A percentile compares a stretch with the other conserved stretches of the same genome.
Conservation (phyloP, 2,329 filamentous ascomycete species). For the Xylariaceae sp. region DNA sequence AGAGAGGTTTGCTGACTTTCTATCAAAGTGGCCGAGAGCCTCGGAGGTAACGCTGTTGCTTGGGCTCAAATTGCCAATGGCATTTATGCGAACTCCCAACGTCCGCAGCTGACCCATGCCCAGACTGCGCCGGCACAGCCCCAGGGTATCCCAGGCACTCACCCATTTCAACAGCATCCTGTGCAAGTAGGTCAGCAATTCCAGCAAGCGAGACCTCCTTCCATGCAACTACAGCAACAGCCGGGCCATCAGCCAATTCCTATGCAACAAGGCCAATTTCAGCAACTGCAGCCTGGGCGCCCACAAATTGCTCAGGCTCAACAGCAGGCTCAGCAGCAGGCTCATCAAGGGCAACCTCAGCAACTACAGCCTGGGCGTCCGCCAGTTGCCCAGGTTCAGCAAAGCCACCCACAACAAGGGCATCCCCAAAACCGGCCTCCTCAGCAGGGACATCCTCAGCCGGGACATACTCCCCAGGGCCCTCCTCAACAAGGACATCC, state of each 20-base stretch:
- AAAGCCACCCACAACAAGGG: not conserved
- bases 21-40: conserved; percentile 17
- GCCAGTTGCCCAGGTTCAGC: not conserved
- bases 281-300: conserved; percentile 4
- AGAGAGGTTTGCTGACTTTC: no score
- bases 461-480: not conserved
- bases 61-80: conserved; percentile 13
- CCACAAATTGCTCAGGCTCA: conserved; percentile 3
- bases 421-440: not conserved
- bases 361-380: not conserved
- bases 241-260: not conserved
- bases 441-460: not conserved
- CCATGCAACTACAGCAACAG: conserved; percentile 1
- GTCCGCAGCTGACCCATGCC: conserved; percentile 13
- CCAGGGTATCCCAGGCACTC: conserved; percentile 3
- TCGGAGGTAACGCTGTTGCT: conserved; percentile 9
- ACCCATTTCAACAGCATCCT: conserved; percentile 4
- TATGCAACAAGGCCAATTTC: conserved; percentile 1
- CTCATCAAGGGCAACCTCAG: not conserved
- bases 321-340: not conserved
- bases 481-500: conserved; percentile 2
- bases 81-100: conserved; percentile 7
- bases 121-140: conserved; percentile 15
- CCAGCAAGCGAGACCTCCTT: conserved; percentile 5
- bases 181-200: conserved; percentile 7